These are phyloP conservation scores for Phoma sp. DNA, from an alignment of 2,329 filamentous ascomycete genomes.

Conservation along the genomic window DNA sequence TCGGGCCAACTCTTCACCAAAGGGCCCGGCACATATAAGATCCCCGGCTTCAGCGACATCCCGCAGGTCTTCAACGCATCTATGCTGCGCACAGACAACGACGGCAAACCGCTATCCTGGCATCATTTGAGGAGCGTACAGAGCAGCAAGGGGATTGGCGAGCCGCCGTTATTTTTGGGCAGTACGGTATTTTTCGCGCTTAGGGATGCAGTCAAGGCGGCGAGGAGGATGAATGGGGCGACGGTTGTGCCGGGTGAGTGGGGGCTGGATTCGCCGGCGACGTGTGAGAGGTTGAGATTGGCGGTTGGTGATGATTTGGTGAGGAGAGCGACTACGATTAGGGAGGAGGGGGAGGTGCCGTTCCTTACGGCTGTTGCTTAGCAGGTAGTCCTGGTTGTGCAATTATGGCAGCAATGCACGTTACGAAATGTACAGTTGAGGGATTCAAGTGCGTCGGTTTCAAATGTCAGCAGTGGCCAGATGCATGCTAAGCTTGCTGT, in stretches of 20 bases:
- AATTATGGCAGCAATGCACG: too few species aligned
- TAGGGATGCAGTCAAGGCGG: conserved; percentile 78
- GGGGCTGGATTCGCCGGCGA: conserved; percentile 78
- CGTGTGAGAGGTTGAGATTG: conserved; percentile 79
- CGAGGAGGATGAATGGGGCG: conserved; percentile 61
- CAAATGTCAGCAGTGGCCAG: too few species aligned
- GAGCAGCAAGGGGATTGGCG: conserved; percentile 78
- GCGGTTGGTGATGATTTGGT: conserved; percentile 82
- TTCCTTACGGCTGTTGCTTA: conserved; percentile 42
- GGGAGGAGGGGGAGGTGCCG: conserved; percentile 70
- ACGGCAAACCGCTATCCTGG: conserved; percentile 68
- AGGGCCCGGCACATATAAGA: conserved; percentile 78
- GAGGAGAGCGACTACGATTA: conserved; percentile 70
- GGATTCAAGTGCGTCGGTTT: too few species aligned
- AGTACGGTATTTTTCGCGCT: conserved; percentile 86
- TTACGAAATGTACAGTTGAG: too few species aligned
- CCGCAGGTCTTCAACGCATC: conserved; percentile 84
- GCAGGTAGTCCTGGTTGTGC: too few species aligned
- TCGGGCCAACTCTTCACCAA: conserved; percentile 71
- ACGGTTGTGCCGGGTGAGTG: conserved; percentile 52
- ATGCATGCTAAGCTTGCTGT: too few species aligned
- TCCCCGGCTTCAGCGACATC: conserved; percentile 86
- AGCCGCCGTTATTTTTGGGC: conserved; percentile 78
- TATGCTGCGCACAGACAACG: conserved; percentile 73
- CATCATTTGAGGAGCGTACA: conserved; percentile 84